Base-by-base conservation (phyloP, 257 asterid genomes). In the Gardenia jasminoides region DNA sequence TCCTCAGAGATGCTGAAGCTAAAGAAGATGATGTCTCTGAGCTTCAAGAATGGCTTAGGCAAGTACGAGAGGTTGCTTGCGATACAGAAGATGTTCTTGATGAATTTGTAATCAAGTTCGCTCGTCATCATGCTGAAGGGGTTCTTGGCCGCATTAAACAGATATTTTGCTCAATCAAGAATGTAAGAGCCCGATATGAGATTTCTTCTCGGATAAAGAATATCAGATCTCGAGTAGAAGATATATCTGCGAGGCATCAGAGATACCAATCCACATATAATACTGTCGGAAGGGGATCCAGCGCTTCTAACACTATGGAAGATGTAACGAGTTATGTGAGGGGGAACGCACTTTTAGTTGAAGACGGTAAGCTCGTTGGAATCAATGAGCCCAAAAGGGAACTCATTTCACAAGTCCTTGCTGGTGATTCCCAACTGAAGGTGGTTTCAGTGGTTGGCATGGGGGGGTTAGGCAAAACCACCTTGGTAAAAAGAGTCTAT, bases 391-490 rank as follows among this genome's bases (percentile, higher is more conserved):
- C 84, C 10, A 87, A 79, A 47, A 47, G 52, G 15, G 77, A 83
- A 15, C 82, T 85, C 24, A 28, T 58, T 10, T 44, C 72, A 67
- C 66, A 61, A 68, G 72, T 84, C 16, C 28, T 80, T 4, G 80
- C 77, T 52, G 84, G 52, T 28, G 76, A 75, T 77, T 70, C 68
- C 12, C 30, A 58, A 47, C 83, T 82, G 17, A 82, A 82, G n/a
- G 84, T 75, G 47, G 56, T 84, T 50, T 79, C 84, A 7, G 85
- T 86, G 16, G 82, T 84, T 72, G 85, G 85, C 19, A 84, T 87
- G 87, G 90, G 84, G 0, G 85, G 90, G 43, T 58, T 74, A 36
- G 87, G 90, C 43, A 87, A 87, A 76, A 84, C 90, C 46, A 84
- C 88, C 28, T 74, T 87, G 48, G 84, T 84, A 19, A 87, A 78